These are phyloP conservation scores for Papilionanthe hybrid DNA, from an alignment of 116 monocot species.

Conservation along the genomic window DNA sequence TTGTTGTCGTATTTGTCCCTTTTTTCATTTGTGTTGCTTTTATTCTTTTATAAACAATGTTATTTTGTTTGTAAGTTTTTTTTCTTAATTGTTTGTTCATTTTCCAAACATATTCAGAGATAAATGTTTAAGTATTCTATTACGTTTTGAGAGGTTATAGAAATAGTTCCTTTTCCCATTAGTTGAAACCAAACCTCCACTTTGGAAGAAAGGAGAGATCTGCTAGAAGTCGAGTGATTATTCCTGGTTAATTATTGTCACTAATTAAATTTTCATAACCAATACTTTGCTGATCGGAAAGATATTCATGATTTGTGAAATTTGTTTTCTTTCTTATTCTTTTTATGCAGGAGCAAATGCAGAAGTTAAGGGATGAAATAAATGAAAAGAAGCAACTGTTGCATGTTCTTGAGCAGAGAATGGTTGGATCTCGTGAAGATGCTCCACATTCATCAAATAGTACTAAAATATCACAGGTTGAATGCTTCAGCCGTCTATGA, in stretches of 20 bases:
- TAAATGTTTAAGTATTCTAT: neutral
- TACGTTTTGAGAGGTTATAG: too few relatives aligned
- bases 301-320: too few relatives aligned
- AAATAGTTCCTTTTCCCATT: too few relatives aligned
- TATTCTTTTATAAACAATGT: too few relatives aligned
- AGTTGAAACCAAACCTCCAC: too few relatives aligned
- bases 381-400: slow-evolving; percentile 86
- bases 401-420: slow-evolving; percentile 71
- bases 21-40: too few relatives aligned
- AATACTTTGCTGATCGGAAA: too few relatives aligned
- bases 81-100: neutral
- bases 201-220: too few relatives aligned
- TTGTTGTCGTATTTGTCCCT: too few relatives aligned
- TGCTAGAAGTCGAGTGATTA: neutral
- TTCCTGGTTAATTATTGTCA: neutral
- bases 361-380: slow-evolving; percentile 73
- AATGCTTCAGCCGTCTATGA: neutral
- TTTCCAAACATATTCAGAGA: neutral
- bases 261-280: neutral
- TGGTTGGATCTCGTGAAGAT: slow-evolving; percentile 64
- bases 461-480: slow-evolving; percentile 69
- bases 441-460: slow-evolving; percentile 39
- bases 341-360: slow-evolving; percentile 68
- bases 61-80: neutral
- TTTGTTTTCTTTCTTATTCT: neutral